phyloP scores from a whole-genome alignment of 306 rosid genomes.

The Gastrolobium villosum region DNA sequence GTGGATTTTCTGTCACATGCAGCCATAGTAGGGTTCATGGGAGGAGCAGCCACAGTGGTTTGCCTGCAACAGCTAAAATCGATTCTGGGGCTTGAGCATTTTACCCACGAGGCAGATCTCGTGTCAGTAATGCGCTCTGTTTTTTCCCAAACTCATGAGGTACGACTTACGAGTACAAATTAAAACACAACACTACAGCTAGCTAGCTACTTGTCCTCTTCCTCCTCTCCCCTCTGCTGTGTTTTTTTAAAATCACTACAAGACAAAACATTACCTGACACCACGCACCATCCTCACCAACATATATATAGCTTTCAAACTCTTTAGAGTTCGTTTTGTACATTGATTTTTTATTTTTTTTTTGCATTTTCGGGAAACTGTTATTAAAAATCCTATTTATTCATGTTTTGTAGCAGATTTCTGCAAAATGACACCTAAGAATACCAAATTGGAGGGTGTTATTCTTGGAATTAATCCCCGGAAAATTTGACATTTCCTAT shows the following conservation, averaged over 20 bases:
- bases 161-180: constrained; percentile 46
- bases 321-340: not conserved
- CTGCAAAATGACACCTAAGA: too few relatives aligned
- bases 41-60: constrained; percentile 94
- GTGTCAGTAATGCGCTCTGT: constrained; percentile 90
- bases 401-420: too few relatives aligned
- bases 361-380: too few relatives aligned
- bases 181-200: constrained; percentile 12
- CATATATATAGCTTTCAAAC: not conserved
- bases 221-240: constrained; percentile 1
- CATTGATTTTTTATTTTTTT: too few relatives aligned
- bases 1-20: constrained; percentile 99
- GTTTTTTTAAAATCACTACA: constrained; percentile 2
- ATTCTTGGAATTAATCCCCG: too few relatives aligned
- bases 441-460: too few relatives aligned
- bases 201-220: not conserved
- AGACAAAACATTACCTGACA: not conserved
- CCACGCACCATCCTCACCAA: not conserved
- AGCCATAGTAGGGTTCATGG: constrained; percentile 96
- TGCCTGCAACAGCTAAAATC: constrained; percentile 90
- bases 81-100: constrained; percentile 79
- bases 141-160: constrained; percentile 76
- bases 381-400: too few relatives aligned
- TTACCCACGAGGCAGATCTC: constrained; percentile 75
- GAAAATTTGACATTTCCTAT: too few relatives aligned